Base-by-base conservation (phyloP, 116 monocot genomes). In the Trichopus zeylanicus region DNA sequence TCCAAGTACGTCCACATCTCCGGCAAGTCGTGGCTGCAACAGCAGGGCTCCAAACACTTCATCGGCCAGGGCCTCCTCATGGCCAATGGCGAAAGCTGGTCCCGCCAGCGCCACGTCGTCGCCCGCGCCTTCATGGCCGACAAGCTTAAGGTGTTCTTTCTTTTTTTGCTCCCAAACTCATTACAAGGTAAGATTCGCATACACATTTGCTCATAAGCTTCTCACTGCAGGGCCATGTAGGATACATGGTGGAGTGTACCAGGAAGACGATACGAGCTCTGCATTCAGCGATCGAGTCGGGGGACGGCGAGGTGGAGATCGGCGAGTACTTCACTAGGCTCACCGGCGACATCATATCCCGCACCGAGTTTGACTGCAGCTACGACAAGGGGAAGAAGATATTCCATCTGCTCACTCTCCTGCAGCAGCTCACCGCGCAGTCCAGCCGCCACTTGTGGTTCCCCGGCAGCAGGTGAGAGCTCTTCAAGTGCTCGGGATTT, bases 1-100 rank as follows among this genome's bases (percentile, higher is more conserved):
- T 78, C 90, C 1, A 95, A 87, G 28, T 73, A 71, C 53, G 66
- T 68, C 3, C 83, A 84, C 29, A 18, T 71, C 33, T 70, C 90
- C 4, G 95, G 95, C n/a, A 79, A 77, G 68, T 95, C 95, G 3
- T 90, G 95, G 95, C 58, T 95, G n/a, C 95, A 95, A 66, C 67
- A 60, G 26, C 74, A 90, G 63, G 95, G 95, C 2, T 65, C 90
- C 2, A 86, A 82, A 65, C 63, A 95, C 51, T 84, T 95, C 71
- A 87, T 95, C 18, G 95, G 95, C 6, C 62, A 78, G 26, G 95
- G 95, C 13, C 56, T 95, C 21, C 38, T 95, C 25, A 90, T 95
- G 87, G 86, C 95, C 21, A 95, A 95, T 62, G 95, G 95, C 30
- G 42, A 63, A 18, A 72, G 72, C 49, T 95, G 95, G 95, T 54